Evolutionary conservation across 495 filamentous ascomycete genomes (phyloP).

Genomic region (Penicillium daleae): DNA sequence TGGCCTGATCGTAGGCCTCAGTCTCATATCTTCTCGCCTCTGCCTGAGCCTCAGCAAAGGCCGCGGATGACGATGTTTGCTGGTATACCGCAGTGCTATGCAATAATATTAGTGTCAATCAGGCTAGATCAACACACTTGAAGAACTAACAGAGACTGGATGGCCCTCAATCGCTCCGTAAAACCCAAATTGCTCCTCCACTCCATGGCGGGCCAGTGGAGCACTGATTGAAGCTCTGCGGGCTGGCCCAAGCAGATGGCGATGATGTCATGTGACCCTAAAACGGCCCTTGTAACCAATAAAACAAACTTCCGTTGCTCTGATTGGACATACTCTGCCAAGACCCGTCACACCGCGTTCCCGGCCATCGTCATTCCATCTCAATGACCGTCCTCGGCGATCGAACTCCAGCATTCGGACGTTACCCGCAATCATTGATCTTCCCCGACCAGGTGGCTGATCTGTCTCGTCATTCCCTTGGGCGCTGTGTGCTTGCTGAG

Average conservation of each 20-base stretch:
- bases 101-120: slow-evolving; percentile 18
- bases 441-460: slow-evolving; percentile 14
- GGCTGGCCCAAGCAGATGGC: slow-evolving; percentile 5
- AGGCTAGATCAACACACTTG: neutral
- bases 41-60: slow-evolving; percentile 47
- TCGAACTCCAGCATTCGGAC: slow-evolving; percentile 25
- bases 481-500: slow-evolving; percentile 25
- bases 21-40: slow-evolving; percentile 45
- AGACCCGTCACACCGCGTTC: slow-evolving; percentile 15
- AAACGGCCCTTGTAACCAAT: neutral
- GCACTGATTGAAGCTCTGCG: slow-evolving; percentile 1
- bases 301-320: neutral
- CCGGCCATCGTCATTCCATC: slow-evolving; percentile 36
- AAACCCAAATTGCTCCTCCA: slow-evolving; percentile 52
- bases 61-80: slow-evolving; percentile 38
- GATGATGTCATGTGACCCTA: slow-evolving; percentile 31
- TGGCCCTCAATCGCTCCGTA: slow-evolving; percentile 52
- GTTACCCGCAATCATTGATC: slow-evolving; percentile 30
- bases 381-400: slow-evolving; percentile 31
- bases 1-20: slow-evolving; percentile 45
- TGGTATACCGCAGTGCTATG: slow-evolving; percentile 53
- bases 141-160: slow-evolving; percentile 50
- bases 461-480: slow-evolving; percentile 13
- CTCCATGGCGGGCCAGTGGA: slow-evolving; percentile 37
- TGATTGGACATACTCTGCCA: neutral